Conservation (phyloP, 1,139 yeast genomes). For the Wickerhamomyces sp. region DNA sequence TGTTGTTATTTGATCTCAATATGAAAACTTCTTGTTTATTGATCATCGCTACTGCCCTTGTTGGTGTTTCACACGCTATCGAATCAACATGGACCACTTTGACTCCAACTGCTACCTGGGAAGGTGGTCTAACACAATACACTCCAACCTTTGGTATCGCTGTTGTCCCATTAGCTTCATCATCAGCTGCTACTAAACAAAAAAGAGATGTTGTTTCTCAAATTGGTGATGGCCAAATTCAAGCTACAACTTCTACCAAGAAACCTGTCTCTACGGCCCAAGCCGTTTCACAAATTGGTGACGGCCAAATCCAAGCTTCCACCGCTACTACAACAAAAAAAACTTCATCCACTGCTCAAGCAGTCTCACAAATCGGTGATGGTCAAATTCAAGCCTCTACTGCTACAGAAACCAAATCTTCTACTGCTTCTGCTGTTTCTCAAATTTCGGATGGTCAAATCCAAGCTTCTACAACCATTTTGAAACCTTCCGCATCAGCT, state of each 20-base stretch:
- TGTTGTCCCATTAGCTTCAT: conserved; percentile 38
- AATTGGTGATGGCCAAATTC: conserved; percentile 4
- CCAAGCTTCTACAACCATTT: too few relatives aligned
- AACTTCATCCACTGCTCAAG: conserved; percentile 1
- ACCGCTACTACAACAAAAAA: conserved; percentile 28
- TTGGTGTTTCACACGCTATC: conserved; percentile 5
- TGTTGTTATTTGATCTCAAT: too few relatives aligned
- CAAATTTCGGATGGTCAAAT: conserved; percentile 3
- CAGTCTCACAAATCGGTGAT: conserved; percentile 7
- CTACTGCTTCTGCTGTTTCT: conserved; percentile 5
- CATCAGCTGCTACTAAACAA: conserved; percentile 32
- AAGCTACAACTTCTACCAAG: conserved; percentile 2
- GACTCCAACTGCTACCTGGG: conserved; percentile 26
- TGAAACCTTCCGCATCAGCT: conserved; percentile 8
- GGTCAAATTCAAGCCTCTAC: conserved; percentile 22
- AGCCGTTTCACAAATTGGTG: conserved; percentile 32
- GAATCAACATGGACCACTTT: conserved; percentile 29
- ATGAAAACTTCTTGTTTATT: conserved; percentile 5
- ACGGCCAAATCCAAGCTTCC: conserved; percentile 37
- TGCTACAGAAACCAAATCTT: not conserved
- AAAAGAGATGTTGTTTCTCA: conserved; percentile 24
- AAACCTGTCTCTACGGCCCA: conserved; percentile 32
- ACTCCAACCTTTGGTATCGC: conserved; percentile 37
- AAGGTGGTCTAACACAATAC: conserved; percentile 34
- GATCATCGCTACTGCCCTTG: conserved; percentile 34